A percentile compares a stretch with the other conserved stretches of the same genome.
Conservation (phyloP, 805 yeast genomes). For the Kodamaea laetipori region DNA sequence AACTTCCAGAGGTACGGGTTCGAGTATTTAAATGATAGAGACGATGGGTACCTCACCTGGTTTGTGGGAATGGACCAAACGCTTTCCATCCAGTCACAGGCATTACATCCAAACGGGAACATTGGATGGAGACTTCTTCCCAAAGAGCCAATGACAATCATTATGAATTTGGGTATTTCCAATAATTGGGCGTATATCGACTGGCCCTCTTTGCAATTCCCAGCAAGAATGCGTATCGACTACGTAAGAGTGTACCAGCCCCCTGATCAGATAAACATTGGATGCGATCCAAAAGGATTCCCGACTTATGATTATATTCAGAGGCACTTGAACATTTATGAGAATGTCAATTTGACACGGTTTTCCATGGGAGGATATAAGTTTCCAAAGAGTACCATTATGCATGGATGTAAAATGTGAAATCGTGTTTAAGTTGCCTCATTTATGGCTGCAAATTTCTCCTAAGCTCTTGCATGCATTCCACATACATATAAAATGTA, state of each 20-base stretch:
- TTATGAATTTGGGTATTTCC: constrained; percentile 44
- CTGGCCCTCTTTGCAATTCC: constrained; percentile 36
- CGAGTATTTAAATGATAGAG: constrained; percentile 34
- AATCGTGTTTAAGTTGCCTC: too few relatives aligned
- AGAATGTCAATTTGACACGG: constrained; percentile 35
- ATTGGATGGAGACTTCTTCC: constrained; percentile 39
- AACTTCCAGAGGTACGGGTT: constrained; percentile 37
- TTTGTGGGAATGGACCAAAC: constrained; percentile 32
- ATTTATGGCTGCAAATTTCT: too few relatives aligned
- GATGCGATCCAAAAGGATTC: constrained; percentile 41
- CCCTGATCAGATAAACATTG: constrained; percentile 24
- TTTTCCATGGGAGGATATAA: constrained; percentile 47
- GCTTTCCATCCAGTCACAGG: constrained; percentile 31
- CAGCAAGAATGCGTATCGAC: constrained; percentile 39
- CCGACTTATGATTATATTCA: constrained; percentile 42
- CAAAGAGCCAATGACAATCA: constrained; percentile 41
- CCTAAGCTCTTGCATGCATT: too few relatives aligned
- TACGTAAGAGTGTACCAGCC: constrained; percentile 46
- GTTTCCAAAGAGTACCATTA: constrained; percentile 48
- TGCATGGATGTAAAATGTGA: constrained; percentile 5
- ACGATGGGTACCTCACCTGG: constrained; percentile 37
- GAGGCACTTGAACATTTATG: constrained; percentile 34
- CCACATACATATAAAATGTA: too few relatives aligned
- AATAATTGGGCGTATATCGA: constrained; percentile 44
- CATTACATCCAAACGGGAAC: constrained; percentile 43